Evolutionary conservation across 495 filamentous ascomycete species (phyloP).

Genomic region (Articulospora tetracladia): DNA sequence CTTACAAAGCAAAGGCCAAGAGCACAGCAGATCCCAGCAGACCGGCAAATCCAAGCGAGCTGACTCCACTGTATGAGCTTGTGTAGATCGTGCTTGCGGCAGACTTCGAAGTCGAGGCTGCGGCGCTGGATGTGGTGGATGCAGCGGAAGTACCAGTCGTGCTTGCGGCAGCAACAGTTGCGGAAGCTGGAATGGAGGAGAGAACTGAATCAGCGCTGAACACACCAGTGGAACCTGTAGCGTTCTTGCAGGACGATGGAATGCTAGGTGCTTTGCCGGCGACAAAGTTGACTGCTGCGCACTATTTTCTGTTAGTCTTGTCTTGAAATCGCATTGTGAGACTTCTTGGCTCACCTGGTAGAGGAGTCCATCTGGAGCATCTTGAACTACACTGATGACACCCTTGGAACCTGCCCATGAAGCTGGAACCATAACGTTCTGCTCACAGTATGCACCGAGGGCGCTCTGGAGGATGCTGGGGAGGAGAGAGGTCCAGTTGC

Average conservation of each 20-base stretch:
- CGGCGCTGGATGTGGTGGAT: not conserved
- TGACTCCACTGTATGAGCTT: not conserved
- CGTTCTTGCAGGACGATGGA: slow-evolving; percentile 37
- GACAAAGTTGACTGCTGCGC: slow-evolving; percentile 47
- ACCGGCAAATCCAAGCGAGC: slow-evolving; percentile 4
- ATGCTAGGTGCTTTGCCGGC: slow-evolving; percentile 28
- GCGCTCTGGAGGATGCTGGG: slow-evolving; percentile 42
- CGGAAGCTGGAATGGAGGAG: slow-evolving; percentile 11
- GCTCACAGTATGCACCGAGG: slow-evolving; percentile 40
- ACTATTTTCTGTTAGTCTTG: slow-evolving; percentile 29
- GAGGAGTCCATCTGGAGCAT: slow-evolving; percentile 42
- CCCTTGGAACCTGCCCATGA: slow-evolving; percentile 46
- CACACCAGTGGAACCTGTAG: slow-evolving; percentile 29
- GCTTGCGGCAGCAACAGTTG: not conserved
- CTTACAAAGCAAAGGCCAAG: slow-evolving; percentile 5
- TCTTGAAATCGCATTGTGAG: not conserved
- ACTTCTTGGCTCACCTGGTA: slow-evolving; percentile 39
- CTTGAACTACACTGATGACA: slow-evolving; percentile 37
- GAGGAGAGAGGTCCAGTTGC: slow-evolving; percentile 46
- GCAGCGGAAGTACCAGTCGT: slow-evolving; percentile 2
- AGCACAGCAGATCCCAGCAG: slow-evolving; percentile 15
- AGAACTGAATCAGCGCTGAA: slow-evolving; percentile 34
- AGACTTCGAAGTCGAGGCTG: slow-evolving; percentile 9
- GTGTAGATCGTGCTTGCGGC: not conserved
- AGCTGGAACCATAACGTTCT: slow-evolving; percentile 32